Percentiles rank a stretch among this genome's conserved stretches.
phyloP scores from a whole-genome alignment of 306 rosid genomes.

The Begonia peltatifolia region DNA sequence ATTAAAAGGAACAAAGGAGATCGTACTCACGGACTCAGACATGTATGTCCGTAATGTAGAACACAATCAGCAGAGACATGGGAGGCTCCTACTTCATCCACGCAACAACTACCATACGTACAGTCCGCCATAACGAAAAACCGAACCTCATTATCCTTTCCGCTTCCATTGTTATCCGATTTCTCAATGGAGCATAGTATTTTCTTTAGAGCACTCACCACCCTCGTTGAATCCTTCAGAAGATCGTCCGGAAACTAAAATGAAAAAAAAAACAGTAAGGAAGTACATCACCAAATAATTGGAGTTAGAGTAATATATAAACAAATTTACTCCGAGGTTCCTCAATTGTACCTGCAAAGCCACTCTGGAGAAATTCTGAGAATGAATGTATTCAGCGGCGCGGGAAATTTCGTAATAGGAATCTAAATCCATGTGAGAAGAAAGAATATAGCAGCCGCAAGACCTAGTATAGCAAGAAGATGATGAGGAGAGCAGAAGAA shows the following conservation, averaged over 20 bases:
- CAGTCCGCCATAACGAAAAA: slow-evolving; percentile 86
- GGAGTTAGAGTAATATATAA: neutral
- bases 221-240: slow-evolving; percentile 54
- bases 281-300: neutral
- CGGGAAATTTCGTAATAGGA: slow-evolving; percentile 44
- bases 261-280: neutral
- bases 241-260: slow-evolving; percentile 78
- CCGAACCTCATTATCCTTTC: slow-evolving; percentile 18
- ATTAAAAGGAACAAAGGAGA: neutral
- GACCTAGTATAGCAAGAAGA: too few relatives aligned
- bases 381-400: slow-evolving; percentile 46
- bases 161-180: slow-evolving; percentile 10
- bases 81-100: slow-evolving; percentile 90
- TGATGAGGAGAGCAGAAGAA: too few relatives aligned
- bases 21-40: slow-evolving; percentile 79
- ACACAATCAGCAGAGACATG: slow-evolving; percentile 61
- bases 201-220: slow-evolving; percentile 38
- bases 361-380: slow-evolving; percentile 45
- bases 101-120: slow-evolving; percentile 79
- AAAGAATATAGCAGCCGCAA: too few relatives aligned
- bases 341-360: slow-evolving; percentile 52
- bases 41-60: slow-evolving; percentile 82
- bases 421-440: slow-evolving; percentile 48
- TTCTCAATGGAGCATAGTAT: slow-evolving; percentile 24
- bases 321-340: neutral